Evolutionary conservation across 305 asterid species (phyloP).

Genomic region (Rubia tinctorum): DNA sequence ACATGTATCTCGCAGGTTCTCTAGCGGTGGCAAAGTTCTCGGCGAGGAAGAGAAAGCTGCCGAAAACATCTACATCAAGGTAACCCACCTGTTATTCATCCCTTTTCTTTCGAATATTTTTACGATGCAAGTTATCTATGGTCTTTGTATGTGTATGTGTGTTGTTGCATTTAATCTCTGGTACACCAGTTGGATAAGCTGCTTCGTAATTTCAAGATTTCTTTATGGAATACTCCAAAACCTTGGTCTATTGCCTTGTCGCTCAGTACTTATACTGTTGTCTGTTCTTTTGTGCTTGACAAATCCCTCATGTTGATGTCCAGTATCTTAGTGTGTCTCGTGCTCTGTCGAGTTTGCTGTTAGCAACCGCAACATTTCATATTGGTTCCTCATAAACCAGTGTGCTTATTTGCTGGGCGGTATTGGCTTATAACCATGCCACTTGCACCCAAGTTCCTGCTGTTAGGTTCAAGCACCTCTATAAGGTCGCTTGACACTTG

Average conservation of each 20-base stretch:
- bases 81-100: conserved; percentile 12
- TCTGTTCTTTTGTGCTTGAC: background rate
- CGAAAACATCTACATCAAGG: conserved; percentile 89
- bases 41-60: conserved; percentile 96
- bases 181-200: background rate
- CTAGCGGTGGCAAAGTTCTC: conserved; percentile 53
- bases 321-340: background rate
- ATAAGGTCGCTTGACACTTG: background rate
- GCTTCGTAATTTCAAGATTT: background rate
- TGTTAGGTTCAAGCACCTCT: background rate
- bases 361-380: background rate
- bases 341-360: background rate
- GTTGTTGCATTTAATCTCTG: background rate
- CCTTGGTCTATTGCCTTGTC: background rate
- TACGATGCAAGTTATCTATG: background rate
- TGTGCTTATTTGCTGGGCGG: background rate
- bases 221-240: background rate
- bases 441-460: background rate
- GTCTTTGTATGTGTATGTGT: background rate
- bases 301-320: background rate
- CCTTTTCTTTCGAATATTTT: background rate
- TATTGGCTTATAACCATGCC: background rate
- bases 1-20: conserved; percentile 24
- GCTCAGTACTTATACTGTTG: background rate
- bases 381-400: background rate